Evolutionary conservation across 2,329 filamentous ascomycete genomes (phyloP), one percentile per base, ranked within the genome.

Genomic region (Diplodia corticola): DNA sequence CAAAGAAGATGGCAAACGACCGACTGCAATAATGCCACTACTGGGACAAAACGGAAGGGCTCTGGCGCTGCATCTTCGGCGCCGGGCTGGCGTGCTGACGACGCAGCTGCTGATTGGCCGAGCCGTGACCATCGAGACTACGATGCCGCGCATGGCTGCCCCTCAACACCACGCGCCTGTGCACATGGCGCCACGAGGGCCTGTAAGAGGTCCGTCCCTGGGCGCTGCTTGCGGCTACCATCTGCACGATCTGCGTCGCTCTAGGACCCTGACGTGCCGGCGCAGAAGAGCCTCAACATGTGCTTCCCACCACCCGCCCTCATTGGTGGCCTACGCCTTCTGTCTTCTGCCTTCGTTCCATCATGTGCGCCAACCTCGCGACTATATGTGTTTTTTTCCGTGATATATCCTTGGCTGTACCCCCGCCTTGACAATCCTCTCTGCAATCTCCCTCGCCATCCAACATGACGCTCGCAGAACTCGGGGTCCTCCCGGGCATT

Each of bases 111-210:
- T 65, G 53, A 65, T 65, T 65, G 64, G 64, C 4, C 48, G 48
- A 22, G 28, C 28, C n/a, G 12, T 4, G 5, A 13, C 28, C 3
- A 28, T 7, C 2, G 7, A 15, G 12, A 10, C 15, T 35, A 30
- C 37, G 50, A 59, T 60, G 44, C 54, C 53, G 53, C 64, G 33
- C 53, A 33, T 35, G 30, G 20, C 46, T 65, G 44, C 64, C 64
- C 70, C 72, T 77, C 75, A 78, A 77, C 75, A 77, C 74, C 73
- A 77, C 48, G 70, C 75, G 77, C 76, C 74, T 70, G 76, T 54
- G 70, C 76, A 78, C 76, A 75, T 71, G 76, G 70, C 70, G 70
- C 64, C 35, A 68, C 59, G 60, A 63, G 67, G 60, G 65, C 26
- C 46, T 67, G 64, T 75, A 70, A 78, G 77, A 78, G 76, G 76